These are phyloP conservation scores for Sphagnurus paluster DNA, from an alignment of 1,284 basidiomycete genomes.

Conservation along the genomic window DNA sequence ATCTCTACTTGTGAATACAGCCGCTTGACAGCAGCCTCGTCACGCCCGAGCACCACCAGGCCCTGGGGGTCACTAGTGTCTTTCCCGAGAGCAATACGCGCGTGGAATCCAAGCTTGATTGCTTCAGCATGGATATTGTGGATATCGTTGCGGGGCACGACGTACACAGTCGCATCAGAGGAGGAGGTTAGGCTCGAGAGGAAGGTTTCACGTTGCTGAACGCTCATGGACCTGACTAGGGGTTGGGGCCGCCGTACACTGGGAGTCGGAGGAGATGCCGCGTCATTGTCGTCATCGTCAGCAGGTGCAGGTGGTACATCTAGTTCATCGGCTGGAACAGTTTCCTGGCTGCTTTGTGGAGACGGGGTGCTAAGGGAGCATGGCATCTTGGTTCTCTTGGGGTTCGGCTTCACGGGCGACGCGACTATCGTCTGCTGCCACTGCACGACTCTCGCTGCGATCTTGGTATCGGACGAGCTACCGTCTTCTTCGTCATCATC, in stretches of 20 bases:
- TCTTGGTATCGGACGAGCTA: slow-evolving; percentile 13
- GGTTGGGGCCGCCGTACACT: slow-evolving; percentile 23
- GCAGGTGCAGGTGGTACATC: slow-evolving; percentile 12
- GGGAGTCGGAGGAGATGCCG: slow-evolving; percentile 5
- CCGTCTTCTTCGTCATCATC: slow-evolving; percentile 27
- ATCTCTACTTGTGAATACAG: slow-evolving; percentile 36
- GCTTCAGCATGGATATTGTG: slow-evolving; percentile 39
- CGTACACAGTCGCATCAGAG: slow-evolving; percentile 47
- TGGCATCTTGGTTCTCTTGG: slow-evolving; percentile 44
- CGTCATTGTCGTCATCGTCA: not conserved
- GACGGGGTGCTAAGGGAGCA: slow-evolving; percentile 50
- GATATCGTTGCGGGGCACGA: slow-evolving; percentile 44
- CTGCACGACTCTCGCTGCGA: slow-evolving; percentile 27
- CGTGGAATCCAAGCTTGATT: slow-evolving; percentile 41
- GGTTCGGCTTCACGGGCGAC: slow-evolving; percentile 13
- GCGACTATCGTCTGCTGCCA: slow-evolving; percentile 33
- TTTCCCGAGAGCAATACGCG: slow-evolving; percentile 35
- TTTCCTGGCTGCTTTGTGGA: slow-evolving; percentile 37
- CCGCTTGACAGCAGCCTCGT: slow-evolving; percentile 37
- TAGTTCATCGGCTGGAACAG: slow-evolving; percentile 13
- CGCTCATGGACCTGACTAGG: slow-evolving; percentile 50
- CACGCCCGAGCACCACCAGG: slow-evolving; percentile 50
- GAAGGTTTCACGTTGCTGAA: slow-evolving; percentile 50
- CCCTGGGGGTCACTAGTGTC: slow-evolving; percentile 39
- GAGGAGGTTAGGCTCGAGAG: slow-evolving; percentile 41